These are phyloP conservation scores for Aspergillus avenaceus DNA, from an alignment of 495 filamentous ascomycete genomes.

Conservation along the genomic window DNA sequence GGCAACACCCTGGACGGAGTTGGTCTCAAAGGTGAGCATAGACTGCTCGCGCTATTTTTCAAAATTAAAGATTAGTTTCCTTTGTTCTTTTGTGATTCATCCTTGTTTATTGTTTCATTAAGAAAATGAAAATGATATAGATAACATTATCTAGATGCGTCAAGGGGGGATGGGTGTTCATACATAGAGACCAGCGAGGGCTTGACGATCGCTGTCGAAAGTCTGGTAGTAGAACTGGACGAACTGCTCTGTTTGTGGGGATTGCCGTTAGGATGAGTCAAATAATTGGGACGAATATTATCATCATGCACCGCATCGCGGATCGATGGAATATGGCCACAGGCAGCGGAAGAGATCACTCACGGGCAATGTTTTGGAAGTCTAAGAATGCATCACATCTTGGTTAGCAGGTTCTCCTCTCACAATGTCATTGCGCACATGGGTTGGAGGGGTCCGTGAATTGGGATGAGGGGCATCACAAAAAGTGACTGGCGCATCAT, in stretches of 20 bases:
- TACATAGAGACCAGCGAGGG: constrained; percentile 75
- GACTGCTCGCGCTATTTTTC: constrained; percentile 67
- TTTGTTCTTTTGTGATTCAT: neutral
- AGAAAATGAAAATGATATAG: too few species aligned
- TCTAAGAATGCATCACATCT: constrained; percentile 27
- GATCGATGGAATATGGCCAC: neutral
- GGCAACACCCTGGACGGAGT: constrained; percentile 50
- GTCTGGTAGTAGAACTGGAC: constrained; percentile 82
- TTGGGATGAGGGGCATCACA: constrained; percentile 15
- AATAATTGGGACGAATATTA: neutral
- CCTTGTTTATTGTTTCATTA: too few species aligned
- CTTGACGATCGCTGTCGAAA: constrained; percentile 65
- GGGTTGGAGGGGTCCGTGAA: constrained; percentile 14
- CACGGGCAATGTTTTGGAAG: constrained; percentile 53
- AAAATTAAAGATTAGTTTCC: constrained; percentile 4
- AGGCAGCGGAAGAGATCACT: constrained; percentile 20
- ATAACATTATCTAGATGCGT: too few species aligned
- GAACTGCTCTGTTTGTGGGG: constrained; percentile 63
- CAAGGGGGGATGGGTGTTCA: constrained; percentile 7
- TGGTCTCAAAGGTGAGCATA: constrained; percentile 88
- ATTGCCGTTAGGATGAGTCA: constrained; percentile 13
- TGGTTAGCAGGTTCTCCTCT: constrained; percentile 15
- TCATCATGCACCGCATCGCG: neutral
- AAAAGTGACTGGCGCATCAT: neutral
- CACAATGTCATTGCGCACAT: too few species aligned